Evolutionary conservation across 495 filamentous ascomycete species (phyloP).

Genomic region (Thermothielavioides terrestris): DNA sequence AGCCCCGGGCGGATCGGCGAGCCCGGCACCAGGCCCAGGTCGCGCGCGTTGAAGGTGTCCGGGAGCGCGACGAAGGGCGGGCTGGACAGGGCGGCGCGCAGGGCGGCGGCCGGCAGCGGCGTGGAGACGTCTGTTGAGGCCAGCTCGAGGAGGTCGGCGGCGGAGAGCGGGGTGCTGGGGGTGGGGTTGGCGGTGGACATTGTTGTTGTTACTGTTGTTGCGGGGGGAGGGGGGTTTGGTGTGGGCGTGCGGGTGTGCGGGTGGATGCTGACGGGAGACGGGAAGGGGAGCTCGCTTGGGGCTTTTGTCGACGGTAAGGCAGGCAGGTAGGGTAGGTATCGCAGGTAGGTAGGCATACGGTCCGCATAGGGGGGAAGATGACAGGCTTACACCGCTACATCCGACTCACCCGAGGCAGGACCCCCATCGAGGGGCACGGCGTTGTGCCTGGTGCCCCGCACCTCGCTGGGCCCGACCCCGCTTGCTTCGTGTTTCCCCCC

Average conservation of each 20-base stretch:
- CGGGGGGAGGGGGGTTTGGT: background rate
- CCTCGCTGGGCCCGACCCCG: too few species aligned
- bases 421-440: too few species aligned
- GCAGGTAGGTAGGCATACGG: too few species aligned
- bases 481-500: too few species aligned
- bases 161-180: background rate
- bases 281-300: too few species aligned
- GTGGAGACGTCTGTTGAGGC: slow-evolving; percentile 28
- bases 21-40: slow-evolving; percentile 16
- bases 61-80: slow-evolving; percentile 48
- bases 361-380: too few species aligned
- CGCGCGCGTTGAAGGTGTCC: slow-evolving; percentile 43
- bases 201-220: background rate
- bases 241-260: background rate
- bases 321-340: background rate
- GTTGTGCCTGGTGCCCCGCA: too few species aligned
- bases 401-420: too few species aligned
- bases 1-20: slow-evolving; percentile 32
- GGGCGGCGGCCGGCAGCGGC: slow-evolving; percentile 22
- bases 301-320: background rate
- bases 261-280: too few species aligned
- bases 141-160: slow-evolving; percentile 29
- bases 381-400: too few species aligned
- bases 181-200: background rate
- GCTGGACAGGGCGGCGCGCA: slow-evolving; percentile 26